Evolutionary conservation across 2,329 filamentous ascomycete genomes (phyloP), one percentile per base, ranked within the genome.

Genomic region (Claviceps digitariae): DNA sequence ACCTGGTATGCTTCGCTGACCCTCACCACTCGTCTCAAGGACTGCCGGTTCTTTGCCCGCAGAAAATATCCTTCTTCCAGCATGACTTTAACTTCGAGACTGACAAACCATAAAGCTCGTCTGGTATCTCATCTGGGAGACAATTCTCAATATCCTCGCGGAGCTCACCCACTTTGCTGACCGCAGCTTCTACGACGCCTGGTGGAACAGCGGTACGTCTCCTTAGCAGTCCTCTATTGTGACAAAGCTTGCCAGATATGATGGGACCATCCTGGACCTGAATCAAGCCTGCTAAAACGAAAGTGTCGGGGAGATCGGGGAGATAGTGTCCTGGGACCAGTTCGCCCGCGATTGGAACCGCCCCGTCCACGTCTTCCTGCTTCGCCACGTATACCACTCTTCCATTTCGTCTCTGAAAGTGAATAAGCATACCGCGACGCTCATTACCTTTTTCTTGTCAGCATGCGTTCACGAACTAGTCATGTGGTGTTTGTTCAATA

Each of bases 121-220:
- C 0, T 91, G 86, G 83, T 90, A 90, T 64, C 76, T 91, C 29
- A 90, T 90, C 58, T 91, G 87, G 87, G 82, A 85, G 65, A 81
- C 79, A 3, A 78, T 84, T 38, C 72, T 90, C 56, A 90, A 90
- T 64, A 78, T 87, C 15, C 72, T 90, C 23, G 87, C 86, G 4
- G 87, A 91, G 66, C 65, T 90, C 53, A 90, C 86, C 0, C 74
- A 75, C 57, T 91, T 90, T 64, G 86, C 86, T 4, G 87, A 90
- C 64, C 79, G 86, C 48, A 83, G 81, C 56, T 90, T 90, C 66
- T 83, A 83, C 60, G 74, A 76, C 41, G 74, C 76, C 49, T 83
- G 80, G 80, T 82, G 80, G 79, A 83, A 83, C 58, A 75, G 72
- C 56, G 71, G 73, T 74, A 67, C 55, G 67, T 58, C 44, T 13